Conservation (phyloP, 768 basidiomycete genomes). For the Nidularia pulvinata region DNA sequence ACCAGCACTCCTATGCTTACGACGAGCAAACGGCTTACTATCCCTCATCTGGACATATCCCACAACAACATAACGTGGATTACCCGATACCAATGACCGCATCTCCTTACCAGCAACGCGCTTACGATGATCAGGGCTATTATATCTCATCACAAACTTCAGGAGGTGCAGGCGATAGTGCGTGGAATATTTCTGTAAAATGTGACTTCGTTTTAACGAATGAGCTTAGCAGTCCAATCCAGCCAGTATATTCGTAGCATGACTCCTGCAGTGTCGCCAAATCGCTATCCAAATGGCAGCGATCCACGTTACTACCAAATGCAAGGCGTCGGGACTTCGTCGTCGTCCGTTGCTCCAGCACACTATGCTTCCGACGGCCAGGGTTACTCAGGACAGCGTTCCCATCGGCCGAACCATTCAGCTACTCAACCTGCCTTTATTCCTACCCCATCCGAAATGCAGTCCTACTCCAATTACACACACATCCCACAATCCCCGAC, state of each 20-base stretch:
- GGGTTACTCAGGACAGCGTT: conserved; percentile 13
- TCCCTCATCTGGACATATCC: conserved; percentile 19
- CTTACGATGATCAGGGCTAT: conserved; percentile 27
- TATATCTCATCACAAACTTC: conserved; percentile 23
- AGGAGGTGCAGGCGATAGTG: conserved; percentile 17
- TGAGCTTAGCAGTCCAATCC: conserved; percentile 10
- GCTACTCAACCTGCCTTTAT: no score
- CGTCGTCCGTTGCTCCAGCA: conserved; percentile 14
- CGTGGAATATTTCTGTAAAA: background rate
- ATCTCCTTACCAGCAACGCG: conserved; percentile 20
- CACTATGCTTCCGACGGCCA: conserved; percentile 12
- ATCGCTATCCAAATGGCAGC: conserved; percentile 8
- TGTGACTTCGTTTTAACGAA: background rate
- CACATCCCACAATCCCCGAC: conserved; percentile 16
- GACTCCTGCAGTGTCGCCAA: conserved; percentile 19
- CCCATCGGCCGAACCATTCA: conserved; percentile 12
- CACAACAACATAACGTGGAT: conserved; percentile 22
- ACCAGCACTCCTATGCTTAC: conserved; percentile 40
- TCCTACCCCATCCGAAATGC: conserved; percentile 47
- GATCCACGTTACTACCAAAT: conserved; percentile 19
- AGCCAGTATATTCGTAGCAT: conserved; percentile 33
- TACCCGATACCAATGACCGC: conserved; percentile 20
- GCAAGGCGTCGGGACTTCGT: conserved; percentile 10
- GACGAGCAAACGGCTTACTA: conserved; percentile 31
- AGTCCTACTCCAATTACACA: conserved; percentile 24